phyloP scores from a whole-genome alignment of 1,139 yeast genomes.

The Geotrichum europaeum region DNA sequence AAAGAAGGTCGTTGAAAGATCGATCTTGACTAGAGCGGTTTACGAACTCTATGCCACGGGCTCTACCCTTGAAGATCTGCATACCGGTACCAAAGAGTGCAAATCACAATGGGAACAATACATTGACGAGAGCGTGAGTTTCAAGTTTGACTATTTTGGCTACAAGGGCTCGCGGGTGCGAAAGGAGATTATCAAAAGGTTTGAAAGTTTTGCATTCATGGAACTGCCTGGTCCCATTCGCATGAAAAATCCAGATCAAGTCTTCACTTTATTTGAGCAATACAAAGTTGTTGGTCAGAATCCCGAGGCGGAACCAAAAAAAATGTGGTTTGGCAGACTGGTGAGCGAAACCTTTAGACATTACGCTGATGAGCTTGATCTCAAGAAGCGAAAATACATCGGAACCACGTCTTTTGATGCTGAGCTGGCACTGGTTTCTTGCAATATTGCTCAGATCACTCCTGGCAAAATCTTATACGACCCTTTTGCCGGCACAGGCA shows the following conservation, averaged over 20 bases:
- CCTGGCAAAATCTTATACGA: constrained; percentile 71
- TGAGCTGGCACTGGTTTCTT: constrained; percentile 61
- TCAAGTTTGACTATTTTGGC: constrained; percentile 77
- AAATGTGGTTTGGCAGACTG: constrained; percentile 71
- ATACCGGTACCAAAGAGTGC: constrained; percentile 42
- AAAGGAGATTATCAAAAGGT: constrained; percentile 51
- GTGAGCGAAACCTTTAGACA: constrained; percentile 63
- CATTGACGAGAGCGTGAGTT: constrained; percentile 30
- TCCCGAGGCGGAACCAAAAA: constrained; percentile 49
- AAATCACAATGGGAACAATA: constrained; percentile 22
- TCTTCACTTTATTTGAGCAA: constrained; percentile 69
- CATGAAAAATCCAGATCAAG: constrained; percentile 71
- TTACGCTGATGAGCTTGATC: constrained; percentile 69
- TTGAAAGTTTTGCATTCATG: constrained; percentile 67
- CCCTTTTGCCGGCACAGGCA: constrained; percentile 97
- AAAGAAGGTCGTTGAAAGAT: constrained; percentile 51
- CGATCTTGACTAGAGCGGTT: constrained; percentile 66
- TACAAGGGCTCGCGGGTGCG: constrained; percentile 62
- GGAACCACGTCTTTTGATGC: constrained; percentile 98
- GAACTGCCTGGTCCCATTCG: constrained; percentile 70
- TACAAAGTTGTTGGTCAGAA: constrained; percentile 48
- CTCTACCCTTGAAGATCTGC: constrained; percentile 48
- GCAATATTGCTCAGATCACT: constrained; percentile 75
- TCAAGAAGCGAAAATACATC: constrained; percentile 76
- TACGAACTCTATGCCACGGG: constrained; percentile 87